phyloP scores from a whole-genome alignment of 139 green algal species.

The Chlorella sp. region DNA sequence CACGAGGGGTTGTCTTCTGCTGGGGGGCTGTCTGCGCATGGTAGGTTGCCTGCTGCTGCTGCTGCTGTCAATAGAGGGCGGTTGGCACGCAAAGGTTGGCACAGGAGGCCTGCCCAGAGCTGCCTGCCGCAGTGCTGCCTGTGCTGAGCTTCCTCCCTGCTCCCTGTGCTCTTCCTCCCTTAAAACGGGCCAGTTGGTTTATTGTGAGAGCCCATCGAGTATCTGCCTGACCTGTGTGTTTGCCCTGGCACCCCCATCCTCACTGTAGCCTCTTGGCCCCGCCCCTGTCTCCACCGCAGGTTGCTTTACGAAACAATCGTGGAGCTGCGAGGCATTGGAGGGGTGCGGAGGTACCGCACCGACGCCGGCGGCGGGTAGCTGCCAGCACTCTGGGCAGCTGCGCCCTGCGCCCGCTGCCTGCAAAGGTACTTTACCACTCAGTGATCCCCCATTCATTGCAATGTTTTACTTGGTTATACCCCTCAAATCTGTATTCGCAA shows the following conservation, averaged over 20 bases:
- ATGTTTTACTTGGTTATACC: too few species aligned
- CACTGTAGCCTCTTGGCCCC: not conserved
- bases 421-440: not conserved
- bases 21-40: too few species aligned
- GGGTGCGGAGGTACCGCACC: conserved; percentile 23
- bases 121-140: not conserved
- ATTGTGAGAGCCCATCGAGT: too few species aligned
- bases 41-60: too few species aligned
- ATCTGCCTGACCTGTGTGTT: too few species aligned
- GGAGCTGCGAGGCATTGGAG: conserved; percentile 29
- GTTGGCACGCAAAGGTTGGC: too few species aligned
- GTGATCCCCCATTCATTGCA: not conserved
- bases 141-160: too few species aligned
- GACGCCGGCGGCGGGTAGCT: not conserved
- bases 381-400: not conserved
- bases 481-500: too few species aligned
- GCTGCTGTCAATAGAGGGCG: too few species aligned
- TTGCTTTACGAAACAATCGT: conserved; percentile 37
- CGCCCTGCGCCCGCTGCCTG: not conserved
- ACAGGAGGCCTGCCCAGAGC: not conserved
- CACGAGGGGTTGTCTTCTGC: too few species aligned
- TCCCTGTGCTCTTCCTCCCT: too few species aligned
- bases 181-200: too few species aligned
- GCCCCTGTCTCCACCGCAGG: not conserved
- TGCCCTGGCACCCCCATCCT: not conserved